Evolutionary conservation across 148 eudicot species (phyloP).

Genomic region (Polygonum aviculare): DNA sequence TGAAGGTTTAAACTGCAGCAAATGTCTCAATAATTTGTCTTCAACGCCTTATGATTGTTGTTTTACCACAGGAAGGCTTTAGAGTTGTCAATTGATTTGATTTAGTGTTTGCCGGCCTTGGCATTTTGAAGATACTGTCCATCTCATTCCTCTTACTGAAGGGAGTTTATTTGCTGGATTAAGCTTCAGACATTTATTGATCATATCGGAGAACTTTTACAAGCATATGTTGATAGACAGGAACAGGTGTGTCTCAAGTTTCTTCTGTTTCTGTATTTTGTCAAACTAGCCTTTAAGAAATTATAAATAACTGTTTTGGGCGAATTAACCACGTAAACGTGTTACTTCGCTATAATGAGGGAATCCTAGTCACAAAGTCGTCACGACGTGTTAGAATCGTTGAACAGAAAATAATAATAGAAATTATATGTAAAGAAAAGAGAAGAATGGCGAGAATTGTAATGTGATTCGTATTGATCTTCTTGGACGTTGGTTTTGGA

Average conservation of each 20-base stretch:
- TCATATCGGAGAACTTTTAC: constrained; percentile 84
- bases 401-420: too few relatives aligned
- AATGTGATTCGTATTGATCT: too few relatives aligned
- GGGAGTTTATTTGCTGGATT: constrained; percentile 9
- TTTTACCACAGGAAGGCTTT: not conserved
- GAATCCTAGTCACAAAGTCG: too few relatives aligned
- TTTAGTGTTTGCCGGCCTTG: not conserved
- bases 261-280: not conserved
- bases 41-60: not conserved
- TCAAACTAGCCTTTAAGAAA: not conserved
- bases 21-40: not conserved
- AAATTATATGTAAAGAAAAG: too few relatives aligned
- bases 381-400: too few relatives aligned
- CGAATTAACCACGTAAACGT: too few relatives aligned
- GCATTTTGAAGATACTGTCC: not conserved
- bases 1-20: too few relatives aligned
- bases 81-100: not conserved
- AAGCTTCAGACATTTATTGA: constrained; percentile 80
- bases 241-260: constrained; percentile 59
- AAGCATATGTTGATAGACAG: constrained; percentile 90
- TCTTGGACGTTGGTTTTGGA: too few relatives aligned
- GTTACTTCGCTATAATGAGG: too few relatives aligned
- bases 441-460: too few relatives aligned
- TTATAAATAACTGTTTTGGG: not conserved
- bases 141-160: constrained; percentile 12